Evolutionary conservation across 2,329 filamentous ascomycete genomes (phyloP).

Genomic region (Hypoxylon sp.): DNA sequence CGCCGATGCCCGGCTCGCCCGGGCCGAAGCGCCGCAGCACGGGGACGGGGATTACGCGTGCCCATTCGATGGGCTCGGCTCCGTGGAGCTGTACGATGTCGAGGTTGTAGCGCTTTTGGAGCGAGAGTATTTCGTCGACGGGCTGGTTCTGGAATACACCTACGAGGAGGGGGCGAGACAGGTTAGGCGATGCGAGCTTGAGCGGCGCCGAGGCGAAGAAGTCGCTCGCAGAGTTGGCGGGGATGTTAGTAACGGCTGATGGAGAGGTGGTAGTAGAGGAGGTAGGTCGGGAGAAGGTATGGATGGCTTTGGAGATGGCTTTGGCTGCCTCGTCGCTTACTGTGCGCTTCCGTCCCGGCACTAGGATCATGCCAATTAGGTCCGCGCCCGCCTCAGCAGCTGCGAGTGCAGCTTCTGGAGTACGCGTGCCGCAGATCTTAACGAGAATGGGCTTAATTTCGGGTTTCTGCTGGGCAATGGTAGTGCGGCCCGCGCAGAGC

Average conservation of each 20-base stretch:
- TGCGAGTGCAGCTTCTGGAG: constrained; percentile 81
- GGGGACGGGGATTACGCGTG: constrained; percentile 87
- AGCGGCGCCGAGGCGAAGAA: constrained; percentile 76
- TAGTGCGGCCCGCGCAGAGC: constrained; percentile 75
- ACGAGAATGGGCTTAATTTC: constrained; percentile 73
- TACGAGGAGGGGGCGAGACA: constrained; percentile 80
- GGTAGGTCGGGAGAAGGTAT: constrained; percentile 62
- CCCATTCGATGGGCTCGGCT: constrained; percentile 93
- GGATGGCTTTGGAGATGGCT: constrained; percentile 84
- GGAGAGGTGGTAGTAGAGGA: constrained; percentile 52
- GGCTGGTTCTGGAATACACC: constrained; percentile 96
- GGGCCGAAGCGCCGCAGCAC: constrained; percentile 90
- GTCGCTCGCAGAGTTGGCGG: constrained; percentile 65
- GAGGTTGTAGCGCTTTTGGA: constrained; percentile 81
- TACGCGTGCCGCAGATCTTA: constrained; percentile 96
- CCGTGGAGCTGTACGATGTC: constrained; percentile 96
- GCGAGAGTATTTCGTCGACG: constrained; percentile 82
- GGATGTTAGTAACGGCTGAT: constrained; percentile 52
- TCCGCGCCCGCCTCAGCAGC: constrained; percentile 92
- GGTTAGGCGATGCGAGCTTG: constrained; percentile 59
- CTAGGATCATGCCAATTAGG: constrained; percentile 92
- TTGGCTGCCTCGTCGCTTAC: constrained; percentile 84
- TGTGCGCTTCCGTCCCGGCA: constrained; percentile 83
- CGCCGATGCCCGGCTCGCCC: constrained; percentile 77
- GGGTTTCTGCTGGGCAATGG: constrained; percentile 55